These are phyloP conservation scores for Kalanchoe fedtschenkoi DNA, from an alignment of 164 flowering plant genomes.

Conservation along the genomic window DNA sequence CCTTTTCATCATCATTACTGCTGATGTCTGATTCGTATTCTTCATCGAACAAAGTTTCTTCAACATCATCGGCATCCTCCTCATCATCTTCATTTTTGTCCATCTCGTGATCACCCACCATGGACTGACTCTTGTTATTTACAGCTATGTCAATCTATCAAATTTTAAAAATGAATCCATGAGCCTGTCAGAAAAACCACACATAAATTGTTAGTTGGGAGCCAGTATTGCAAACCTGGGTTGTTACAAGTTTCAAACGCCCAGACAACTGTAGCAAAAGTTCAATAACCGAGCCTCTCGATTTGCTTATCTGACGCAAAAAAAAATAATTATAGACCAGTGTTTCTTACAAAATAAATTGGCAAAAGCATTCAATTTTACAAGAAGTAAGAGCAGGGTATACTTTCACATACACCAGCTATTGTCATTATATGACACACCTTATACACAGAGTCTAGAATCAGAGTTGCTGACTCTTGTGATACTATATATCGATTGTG, in stretches of 20 bases:
- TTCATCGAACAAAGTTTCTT: slow-evolving; percentile 42
- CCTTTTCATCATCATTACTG: slow-evolving; percentile 32
- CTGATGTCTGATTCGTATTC: slow-evolving; percentile 50
- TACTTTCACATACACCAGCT: not conserved
- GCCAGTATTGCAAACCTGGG: slow-evolving; percentile 45
- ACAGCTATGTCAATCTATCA: slow-evolving; percentile 54
- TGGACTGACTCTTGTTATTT: slow-evolving; percentile 16
- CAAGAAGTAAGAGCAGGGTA: not conserved
- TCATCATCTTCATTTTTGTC: slow-evolving; percentile 51
- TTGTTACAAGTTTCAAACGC: slow-evolving; percentile 62
- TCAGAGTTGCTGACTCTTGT: slow-evolving; percentile 30
- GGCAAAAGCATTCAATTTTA: not conserved
- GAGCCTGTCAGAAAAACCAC: not conserved
- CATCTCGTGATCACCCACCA: slow-evolving; percentile 15
- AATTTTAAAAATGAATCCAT: not conserved
- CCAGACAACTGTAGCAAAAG: slow-evolving; percentile 66
- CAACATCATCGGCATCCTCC: slow-evolving; percentile 22
- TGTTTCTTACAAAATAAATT: not conserved
- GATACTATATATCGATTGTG: slow-evolving; percentile 38
- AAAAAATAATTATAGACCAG: not conserved
- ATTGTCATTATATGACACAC: slow-evolving; percentile 19
- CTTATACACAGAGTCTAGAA: slow-evolving; percentile 52
- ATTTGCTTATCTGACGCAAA: slow-evolving; percentile 44
- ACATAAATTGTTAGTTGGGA: not conserved
- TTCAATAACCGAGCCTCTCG: slow-evolving; percentile 41